Percentiles rank a stretch among this genome's conserved stretches.
Evolutionary conservation across 305 asterid species (phyloP).

Genomic region (Fraxinus latifolia): DNA sequence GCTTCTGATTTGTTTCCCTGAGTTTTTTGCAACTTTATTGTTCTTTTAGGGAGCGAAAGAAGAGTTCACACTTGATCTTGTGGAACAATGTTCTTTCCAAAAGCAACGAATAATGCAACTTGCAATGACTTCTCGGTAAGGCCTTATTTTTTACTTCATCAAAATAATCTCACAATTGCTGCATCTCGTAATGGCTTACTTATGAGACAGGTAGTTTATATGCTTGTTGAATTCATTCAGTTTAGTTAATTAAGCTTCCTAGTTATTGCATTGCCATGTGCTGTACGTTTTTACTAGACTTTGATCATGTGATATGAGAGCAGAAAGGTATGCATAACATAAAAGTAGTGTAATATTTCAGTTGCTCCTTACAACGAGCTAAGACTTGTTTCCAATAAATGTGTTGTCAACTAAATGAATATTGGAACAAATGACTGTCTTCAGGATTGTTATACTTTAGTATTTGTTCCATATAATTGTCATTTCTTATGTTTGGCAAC

Average conservation of each 20-base stretch:
- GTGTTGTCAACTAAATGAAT: neutral
- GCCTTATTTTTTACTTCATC: neutral
- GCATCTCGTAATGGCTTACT: neutral
- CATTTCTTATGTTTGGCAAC: neutral
- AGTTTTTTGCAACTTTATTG: slow-evolving; percentile 16
- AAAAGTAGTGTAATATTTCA: neutral
- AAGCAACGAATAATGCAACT: slow-evolving; percentile 96
- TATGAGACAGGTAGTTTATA: neutral
- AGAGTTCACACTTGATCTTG: slow-evolving; percentile 96
- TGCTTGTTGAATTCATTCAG: neutral
- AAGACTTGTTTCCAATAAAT: neutral
- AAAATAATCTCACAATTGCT: neutral
- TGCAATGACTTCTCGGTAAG: slow-evolving; percentile 82
- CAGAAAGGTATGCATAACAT: neutral
- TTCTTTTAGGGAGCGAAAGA: slow-evolving; percentile 77
- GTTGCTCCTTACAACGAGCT: neutral
- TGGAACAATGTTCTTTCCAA: slow-evolving; percentile 95
- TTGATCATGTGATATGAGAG: neutral
- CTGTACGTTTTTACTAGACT: neutral
- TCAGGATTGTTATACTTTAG: neutral
- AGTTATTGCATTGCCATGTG: neutral
- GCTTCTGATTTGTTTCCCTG: neutral
- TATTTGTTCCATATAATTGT: neutral
- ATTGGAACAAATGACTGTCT: neutral
- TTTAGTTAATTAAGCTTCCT: neutral